Evolutionary conservation across 768 basidiomycete species (phyloP).

Genomic region (Goffeauzyma gilvescens): DNA sequence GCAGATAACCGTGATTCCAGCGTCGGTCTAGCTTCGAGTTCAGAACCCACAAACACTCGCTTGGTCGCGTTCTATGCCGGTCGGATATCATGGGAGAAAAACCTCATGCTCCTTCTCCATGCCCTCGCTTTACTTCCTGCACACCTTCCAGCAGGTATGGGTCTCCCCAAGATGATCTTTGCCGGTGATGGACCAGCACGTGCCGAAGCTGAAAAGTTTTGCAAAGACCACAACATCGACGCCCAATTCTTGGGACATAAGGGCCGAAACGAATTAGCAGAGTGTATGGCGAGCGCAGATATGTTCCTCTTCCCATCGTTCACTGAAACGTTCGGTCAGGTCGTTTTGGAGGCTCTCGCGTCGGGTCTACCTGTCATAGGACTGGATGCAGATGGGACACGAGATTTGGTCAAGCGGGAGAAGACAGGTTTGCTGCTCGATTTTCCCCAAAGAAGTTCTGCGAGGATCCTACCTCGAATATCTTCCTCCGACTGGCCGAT

Average conservation of each 20-base stretch:
- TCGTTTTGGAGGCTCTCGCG: conserved; percentile 36
- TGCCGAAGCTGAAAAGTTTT: conserved; percentile 27
- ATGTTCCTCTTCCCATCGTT: conserved; percentile 36
- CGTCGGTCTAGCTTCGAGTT: not conserved
- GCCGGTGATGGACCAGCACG: conserved; percentile 36
- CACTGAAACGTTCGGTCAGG: conserved; percentile 35
- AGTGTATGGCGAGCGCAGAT: conserved; percentile 35
- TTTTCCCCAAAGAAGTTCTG: conserved; percentile 11
- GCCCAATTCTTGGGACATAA: conserved; percentile 34
- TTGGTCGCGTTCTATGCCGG: conserved; percentile 33
- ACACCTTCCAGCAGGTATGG: conserved; percentile 12
- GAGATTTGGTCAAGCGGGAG: conserved; percentile 29
- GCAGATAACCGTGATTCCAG: not conserved
- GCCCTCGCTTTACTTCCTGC: conserved; percentile 27
- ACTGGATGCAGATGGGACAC: conserved; percentile 35
- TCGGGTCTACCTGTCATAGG: conserved; percentile 37
- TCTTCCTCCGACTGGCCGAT: conserved; percentile 10
- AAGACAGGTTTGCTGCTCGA: conserved; percentile 24
- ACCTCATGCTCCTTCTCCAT: conserved; percentile 34
- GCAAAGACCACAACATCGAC: conserved; percentile 25
- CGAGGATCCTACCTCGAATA: no score
- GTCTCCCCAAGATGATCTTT: conserved; percentile 31
- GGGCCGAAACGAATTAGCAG: conserved; percentile 32
- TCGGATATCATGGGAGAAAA: conserved; percentile 37
- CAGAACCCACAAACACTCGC: conserved; percentile 5